Base-by-base conservation (phyloP, 106 monocot genomes). In the Phalaenopsis aphrodite region DNA sequence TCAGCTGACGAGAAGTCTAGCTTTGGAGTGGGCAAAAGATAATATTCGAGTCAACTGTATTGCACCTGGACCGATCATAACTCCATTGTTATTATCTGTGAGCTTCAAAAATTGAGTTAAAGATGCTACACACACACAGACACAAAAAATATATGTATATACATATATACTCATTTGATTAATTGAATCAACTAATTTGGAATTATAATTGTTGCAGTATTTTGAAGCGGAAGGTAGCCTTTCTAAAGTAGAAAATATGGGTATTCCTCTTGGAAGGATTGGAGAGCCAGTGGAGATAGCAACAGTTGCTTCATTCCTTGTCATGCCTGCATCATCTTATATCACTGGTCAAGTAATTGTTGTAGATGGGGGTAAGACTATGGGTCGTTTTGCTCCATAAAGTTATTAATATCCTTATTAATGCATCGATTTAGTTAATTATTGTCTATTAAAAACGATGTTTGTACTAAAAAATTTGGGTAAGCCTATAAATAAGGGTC, bases 11-110 rank as follows among this genome's bases (percentile, higher is more conserved):
- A 85, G 45, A 65, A 79, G 68, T 41, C 42, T 88, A 14, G 88
- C 88, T 9, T 75, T 55, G 48, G 88, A 88, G 72, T 88, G 88
- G 88, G 85, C 83, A 5, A 55, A 41, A 39, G 85, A 88, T 42
- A 80, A 77, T 8, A 46, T 75, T 18, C 75, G 45, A 23, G 46
- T 36, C 75, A 75, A 75, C 36, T 41, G 5, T 9, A 75, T 75
- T 16, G 74, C 74, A 0, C 75, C 75, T 1, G 45, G 45, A 43
- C 10, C 18, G 18, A 75, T 75, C 3, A 24, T 19, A 4, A 75
- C 75, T 46, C 75, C 75, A 36, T 46, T 75, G 18, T 3, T 45
- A 5, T 2, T 18, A 23, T 43, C 45, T 5, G 75, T 75, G n/a
- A 75, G 24, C 9, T 11, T 52, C 12, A 52, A 52, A 52, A 52